These are phyloP conservation scores for Mycosphaerelloides madeirae DNA, from an alignment of 2,329 filamentous ascomycete species.

Conservation along the genomic window DNA sequence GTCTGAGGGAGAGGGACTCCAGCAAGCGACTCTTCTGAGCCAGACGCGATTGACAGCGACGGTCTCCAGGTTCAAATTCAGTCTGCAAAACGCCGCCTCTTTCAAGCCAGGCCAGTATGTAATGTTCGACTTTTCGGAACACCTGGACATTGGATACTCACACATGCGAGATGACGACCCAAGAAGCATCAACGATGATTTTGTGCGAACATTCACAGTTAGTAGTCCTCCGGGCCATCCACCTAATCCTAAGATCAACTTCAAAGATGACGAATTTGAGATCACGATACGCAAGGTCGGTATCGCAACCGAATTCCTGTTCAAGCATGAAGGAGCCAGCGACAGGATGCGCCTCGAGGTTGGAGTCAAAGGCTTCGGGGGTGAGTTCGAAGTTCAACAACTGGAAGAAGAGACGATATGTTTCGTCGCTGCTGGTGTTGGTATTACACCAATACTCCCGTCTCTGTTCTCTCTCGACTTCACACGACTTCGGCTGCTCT, in stretches of 20 bases:
- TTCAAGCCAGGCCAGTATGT: slow-evolving; percentile 74
- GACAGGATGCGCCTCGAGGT: slow-evolving; percentile 51
- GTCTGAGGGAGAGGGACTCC: slow-evolving; percentile 17
- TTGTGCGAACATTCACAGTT: slow-evolving; percentile 76
- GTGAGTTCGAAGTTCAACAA: slow-evolving; percentile 47
- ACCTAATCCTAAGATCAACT: slow-evolving; percentile 22
- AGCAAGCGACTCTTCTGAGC: slow-evolving; percentile 53
- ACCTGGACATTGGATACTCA: slow-evolving; percentile 68
- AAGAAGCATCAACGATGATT: slow-evolving; percentile 76
- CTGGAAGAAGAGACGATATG: slow-evolving; percentile 40
- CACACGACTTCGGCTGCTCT: slow-evolving; percentile 55
- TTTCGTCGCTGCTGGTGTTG: slow-evolving; percentile 75
- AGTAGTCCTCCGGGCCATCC: slow-evolving; percentile 51
- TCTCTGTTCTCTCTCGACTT: slow-evolving; percentile 40
- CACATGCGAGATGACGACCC: slow-evolving; percentile 85
- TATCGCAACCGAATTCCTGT: slow-evolving; percentile 62
- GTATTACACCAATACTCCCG: slow-evolving; percentile 72
- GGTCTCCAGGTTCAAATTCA: slow-evolving; percentile 62
- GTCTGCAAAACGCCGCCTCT: slow-evolving; percentile 36
- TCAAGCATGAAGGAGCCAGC: slow-evolving; percentile 34
- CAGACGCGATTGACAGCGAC: slow-evolving; percentile 61
- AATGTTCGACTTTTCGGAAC: slow-evolving; percentile 65
- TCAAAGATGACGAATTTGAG: slow-evolving; percentile 53
- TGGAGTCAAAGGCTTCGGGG: slow-evolving; percentile 68
- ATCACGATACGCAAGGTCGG: slow-evolving; percentile 69